Conservation (phyloP, 139 green algal species). For the Spirogloea muscicola region DNA sequence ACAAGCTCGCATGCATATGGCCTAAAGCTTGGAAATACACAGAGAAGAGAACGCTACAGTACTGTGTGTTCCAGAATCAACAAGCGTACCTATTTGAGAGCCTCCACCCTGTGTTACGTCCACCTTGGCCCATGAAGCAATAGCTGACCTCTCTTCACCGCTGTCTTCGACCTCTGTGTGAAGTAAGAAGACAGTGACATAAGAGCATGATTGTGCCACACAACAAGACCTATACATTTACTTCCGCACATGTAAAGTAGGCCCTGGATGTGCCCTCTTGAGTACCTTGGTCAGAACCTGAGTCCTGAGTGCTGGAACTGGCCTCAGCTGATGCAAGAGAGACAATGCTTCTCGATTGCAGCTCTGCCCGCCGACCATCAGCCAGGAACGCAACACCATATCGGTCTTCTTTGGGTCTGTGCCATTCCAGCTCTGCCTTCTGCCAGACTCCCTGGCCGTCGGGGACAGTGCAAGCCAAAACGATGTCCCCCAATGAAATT, state of each 20-base stretch:
- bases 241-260: neutral
- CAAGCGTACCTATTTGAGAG: too few species aligned
- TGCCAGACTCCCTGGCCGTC: too few species aligned
- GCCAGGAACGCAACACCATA: neutral
- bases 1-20: neutral
- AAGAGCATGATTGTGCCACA: too few species aligned
- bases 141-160: too few species aligned
- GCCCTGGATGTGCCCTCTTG: neutral
- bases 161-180: too few species aligned
- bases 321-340: neutral
- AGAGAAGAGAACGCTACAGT: too few species aligned
- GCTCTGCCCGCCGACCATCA: neutral
- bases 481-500: too few species aligned
- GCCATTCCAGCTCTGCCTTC: constrained; percentile 6
- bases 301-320: neutral
- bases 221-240: neutral
- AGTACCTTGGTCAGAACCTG: neutral
- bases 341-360: neutral
- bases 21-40: neutral
- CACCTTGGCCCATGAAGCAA: too few species aligned
- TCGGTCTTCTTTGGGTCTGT: neutral
- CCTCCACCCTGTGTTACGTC: too few species aligned
- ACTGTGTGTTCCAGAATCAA: too few species aligned
- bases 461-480: too few species aligned
- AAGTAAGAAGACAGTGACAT: too few species aligned